Conservation (phyloP, 805 yeast species). For the Wickerhamomyces bovis region DNA sequence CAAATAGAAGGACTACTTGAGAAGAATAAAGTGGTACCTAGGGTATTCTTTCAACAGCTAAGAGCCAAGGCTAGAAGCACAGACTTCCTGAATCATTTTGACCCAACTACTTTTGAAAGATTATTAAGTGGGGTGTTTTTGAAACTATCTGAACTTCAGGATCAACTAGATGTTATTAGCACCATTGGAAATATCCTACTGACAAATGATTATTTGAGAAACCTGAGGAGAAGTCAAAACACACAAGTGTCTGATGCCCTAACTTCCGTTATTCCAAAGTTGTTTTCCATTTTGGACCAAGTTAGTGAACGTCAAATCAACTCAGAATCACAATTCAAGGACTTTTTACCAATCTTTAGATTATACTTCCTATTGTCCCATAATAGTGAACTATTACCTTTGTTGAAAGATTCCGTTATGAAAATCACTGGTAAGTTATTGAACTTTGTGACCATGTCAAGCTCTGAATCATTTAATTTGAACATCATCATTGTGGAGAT, state of each 20-base stretch:
- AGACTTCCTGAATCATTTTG: constrained; percentile 11
- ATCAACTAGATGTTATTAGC: constrained; percentile 18
- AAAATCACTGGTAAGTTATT: constrained; percentile 20
- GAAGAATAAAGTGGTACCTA: constrained; percentile 1
- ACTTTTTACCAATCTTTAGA: constrained; percentile 23
- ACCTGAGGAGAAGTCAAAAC: not conserved
- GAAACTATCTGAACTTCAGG: constrained; percentile 3
- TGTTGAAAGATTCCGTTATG: constrained; percentile 11
- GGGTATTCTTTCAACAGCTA: constrained; percentile 10
- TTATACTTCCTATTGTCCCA: constrained; percentile 20
- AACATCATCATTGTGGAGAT: constrained; percentile 24
- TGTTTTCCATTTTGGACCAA: constrained; percentile 13
- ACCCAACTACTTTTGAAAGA: constrained; percentile 3
- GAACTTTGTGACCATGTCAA: constrained; percentile 21
- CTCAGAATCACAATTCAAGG: constrained; percentile 20
- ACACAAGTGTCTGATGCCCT: not conserved
- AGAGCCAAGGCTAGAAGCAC: constrained; percentile 13
- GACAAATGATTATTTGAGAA: constrained; percentile 14
- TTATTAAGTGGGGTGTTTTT: constrained; percentile 9
- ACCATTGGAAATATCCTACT: constrained; percentile 19
- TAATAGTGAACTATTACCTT: constrained; percentile 7
- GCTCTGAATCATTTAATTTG: constrained; percentile 14
- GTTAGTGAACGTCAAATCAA: constrained; percentile 23
- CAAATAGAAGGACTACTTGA: constrained; percentile 2
- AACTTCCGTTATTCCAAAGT: constrained; percentile 7